phyloP scores from a whole-genome alignment of 2,329 filamentous ascomycete genomes.

The Plectosphaerella cucumerina region DNA sequence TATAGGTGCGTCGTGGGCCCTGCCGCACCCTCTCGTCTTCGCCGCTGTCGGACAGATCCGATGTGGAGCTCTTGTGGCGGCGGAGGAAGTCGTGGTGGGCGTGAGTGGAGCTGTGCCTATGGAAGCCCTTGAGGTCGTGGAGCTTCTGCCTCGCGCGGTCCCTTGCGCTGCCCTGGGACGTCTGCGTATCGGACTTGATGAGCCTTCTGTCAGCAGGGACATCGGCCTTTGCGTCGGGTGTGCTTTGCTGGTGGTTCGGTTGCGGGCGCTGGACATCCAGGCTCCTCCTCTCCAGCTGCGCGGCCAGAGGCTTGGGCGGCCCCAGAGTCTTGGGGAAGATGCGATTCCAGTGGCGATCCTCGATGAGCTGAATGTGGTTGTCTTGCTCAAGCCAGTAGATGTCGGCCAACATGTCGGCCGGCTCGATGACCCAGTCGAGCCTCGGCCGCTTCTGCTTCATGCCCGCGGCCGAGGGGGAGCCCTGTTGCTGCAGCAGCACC shows the following conservation, averaged over 20 bases:
- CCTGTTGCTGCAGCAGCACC: constrained; percentile 24
- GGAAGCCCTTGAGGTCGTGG: constrained; percentile 50
- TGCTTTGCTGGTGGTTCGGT: constrained; percentile 19
- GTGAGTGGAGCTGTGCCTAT: constrained; percentile 47
- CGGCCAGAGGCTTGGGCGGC: constrained; percentile 14
- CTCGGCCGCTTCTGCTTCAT: constrained; percentile 67
- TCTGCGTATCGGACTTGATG: constrained; percentile 33
- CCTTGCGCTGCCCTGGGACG: constrained; percentile 47
- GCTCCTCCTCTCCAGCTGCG: neutral
- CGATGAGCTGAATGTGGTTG: constrained; percentile 74
- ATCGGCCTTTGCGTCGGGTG: constrained; percentile 5
- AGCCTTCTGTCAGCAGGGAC: constrained; percentile 1
- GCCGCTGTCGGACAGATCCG: constrained; percentile 58
- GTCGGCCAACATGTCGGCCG: constrained; percentile 85
- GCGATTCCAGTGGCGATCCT: constrained; percentile 71
- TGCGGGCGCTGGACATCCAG: neutral
- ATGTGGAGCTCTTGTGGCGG: constrained; percentile 49
- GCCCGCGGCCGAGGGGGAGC: constrained; percentile 36
- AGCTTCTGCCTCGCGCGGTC: constrained; percentile 59
- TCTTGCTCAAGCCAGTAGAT: constrained; percentile 84
- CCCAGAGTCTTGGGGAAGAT: constrained; percentile 54
- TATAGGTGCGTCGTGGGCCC: constrained; percentile 41
- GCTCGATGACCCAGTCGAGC: constrained; percentile 80
- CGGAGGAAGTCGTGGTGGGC: constrained; percentile 49
- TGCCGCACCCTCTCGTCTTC: constrained; percentile 35